phyloP scores from a whole-genome alignment of 1,284 basidiomycete species.

The Volvariella volvacea region DNA sequence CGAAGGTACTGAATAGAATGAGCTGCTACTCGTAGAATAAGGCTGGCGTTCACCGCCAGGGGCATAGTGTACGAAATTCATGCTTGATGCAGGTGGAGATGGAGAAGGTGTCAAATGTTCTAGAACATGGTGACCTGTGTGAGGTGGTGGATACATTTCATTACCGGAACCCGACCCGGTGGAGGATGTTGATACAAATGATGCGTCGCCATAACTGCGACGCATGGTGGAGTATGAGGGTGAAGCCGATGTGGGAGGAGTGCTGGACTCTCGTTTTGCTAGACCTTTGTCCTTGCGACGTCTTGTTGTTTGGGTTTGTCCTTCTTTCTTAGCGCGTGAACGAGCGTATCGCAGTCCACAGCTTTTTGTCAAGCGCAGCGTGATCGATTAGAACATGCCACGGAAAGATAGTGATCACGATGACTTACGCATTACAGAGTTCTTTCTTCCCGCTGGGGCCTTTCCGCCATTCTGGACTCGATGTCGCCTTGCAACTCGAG shows the following conservation, averaged over 20 bases:
- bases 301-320: constrained; percentile 30
- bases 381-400: constrained; percentile 15
- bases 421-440: constrained; percentile 85
- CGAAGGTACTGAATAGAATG: constrained; percentile 36
- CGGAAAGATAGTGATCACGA: constrained; percentile 14
- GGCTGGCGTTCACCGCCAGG: constrained; percentile 22
- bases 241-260: constrained; percentile 36
- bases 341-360: constrained; percentile 78
- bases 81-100: constrained; percentile 44
- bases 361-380: constrained; percentile 26
- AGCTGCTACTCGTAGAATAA: constrained; percentile 15
- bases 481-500: constrained; percentile 76
- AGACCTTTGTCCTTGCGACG: constrained; percentile 38
- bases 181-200: constrained; percentile 43
- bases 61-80: constrained; percentile 50
- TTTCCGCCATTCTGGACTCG: constrained; percentile 93
- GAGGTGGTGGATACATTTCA: constrained; percentile 40
- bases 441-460: constrained; percentile 87
- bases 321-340: constrained; percentile 79
- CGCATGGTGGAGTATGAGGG: constrained; percentile 24
- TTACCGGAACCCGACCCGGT: constrained; percentile 46
- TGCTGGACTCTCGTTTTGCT: constrained; percentile 32
- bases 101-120: constrained; percentile 48
- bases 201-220: constrained; percentile 41
- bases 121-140: constrained; percentile 29